A percentile compares a stretch with the other conserved stretches of the same genome.
These are phyloP conservation scores for Posidonia oceanica DNA, from an alignment of 116 monocot species.

Conservation along the genomic window DNA sequence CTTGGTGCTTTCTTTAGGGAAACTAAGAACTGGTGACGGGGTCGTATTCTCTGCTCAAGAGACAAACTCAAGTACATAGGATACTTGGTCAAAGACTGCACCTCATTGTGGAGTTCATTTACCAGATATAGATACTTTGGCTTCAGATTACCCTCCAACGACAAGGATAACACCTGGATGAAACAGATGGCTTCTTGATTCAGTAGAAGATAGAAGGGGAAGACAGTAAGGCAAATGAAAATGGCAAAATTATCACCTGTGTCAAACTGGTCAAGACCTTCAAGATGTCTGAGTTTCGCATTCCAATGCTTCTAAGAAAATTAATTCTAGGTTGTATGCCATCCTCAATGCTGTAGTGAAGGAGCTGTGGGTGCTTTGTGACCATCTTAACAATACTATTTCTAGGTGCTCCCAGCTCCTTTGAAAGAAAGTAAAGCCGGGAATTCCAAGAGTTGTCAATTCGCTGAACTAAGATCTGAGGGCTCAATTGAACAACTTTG, in stretches of 20 bases:
- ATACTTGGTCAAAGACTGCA: slow-evolving; percentile 78
- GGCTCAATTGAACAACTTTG: slow-evolving; percentile 93
- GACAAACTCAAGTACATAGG: slow-evolving; percentile 94
- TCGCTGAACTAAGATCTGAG: slow-evolving; percentile 82
- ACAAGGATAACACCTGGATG: slow-evolving; percentile 78
- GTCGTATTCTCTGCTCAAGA: slow-evolving; percentile 84
- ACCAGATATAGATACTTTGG: slow-evolving; percentile 92
- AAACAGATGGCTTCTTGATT: not conserved
- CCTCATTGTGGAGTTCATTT: slow-evolving; percentile 86
- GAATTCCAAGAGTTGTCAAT: slow-evolving; percentile 77
- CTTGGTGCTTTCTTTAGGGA: slow-evolving; percentile 84
- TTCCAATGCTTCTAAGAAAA: slow-evolving; percentile 91
- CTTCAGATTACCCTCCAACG: slow-evolving; percentile 77
- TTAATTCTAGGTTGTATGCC: slow-evolving; percentile 90
- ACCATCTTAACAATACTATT: slow-evolving; percentile 91
- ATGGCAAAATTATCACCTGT: slow-evolving; percentile 36
- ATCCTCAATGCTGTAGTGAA: slow-evolving; percentile 97
- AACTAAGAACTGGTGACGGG: slow-evolving; percentile 77
- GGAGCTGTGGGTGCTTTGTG: slow-evolving; percentile 89
- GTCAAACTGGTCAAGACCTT: slow-evolving; percentile 87
- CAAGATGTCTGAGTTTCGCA: slow-evolving; percentile 73
- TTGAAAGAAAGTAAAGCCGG: slow-evolving; percentile 62
- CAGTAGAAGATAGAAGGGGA: not conserved
- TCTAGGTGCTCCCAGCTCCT: slow-evolving; percentile 77
- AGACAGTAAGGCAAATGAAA: not conserved